Percentiles rank a stretch among this genome's conserved stretches.
phyloP scores from a whole-genome alignment of 2,329 filamentous ascomycete genomes.

The Leptosphaerulina australis region DNA sequence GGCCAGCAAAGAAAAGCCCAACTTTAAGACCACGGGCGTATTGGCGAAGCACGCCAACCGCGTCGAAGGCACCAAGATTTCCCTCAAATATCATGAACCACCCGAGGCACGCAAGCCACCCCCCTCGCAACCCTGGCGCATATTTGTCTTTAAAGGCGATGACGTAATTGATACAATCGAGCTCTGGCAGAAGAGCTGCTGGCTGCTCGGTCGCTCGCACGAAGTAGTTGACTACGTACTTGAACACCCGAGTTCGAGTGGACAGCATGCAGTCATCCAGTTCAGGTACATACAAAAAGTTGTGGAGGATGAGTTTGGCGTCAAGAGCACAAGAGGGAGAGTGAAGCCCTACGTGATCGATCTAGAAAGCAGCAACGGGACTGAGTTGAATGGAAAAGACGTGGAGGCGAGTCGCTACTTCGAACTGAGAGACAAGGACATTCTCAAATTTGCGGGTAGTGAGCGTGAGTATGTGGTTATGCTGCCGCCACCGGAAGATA shows the following conservation, averaged over 20 bases:
- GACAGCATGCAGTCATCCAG: conserved; percentile 94
- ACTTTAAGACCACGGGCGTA: conserved; percentile 78
- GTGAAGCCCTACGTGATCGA: conserved; percentile 86
- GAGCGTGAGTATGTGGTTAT: conserved; percentile 95
- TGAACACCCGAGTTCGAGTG: conserved; percentile 90
- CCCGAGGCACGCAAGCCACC: conserved; percentile 89
- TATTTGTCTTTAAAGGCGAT: conserved; percentile 89
- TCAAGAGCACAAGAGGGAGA: conserved; percentile 49
- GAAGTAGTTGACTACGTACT: conserved; percentile 81
- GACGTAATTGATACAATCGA: conserved; percentile 83
- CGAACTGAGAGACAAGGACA: conserved; percentile 86
- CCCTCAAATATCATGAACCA: conserved; percentile 96
- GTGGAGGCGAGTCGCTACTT: conserved; percentile 79
- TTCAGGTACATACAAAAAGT: conserved; percentile 84
- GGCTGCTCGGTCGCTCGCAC: conserved; percentile 83
- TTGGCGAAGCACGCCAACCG: conserved; percentile 89
- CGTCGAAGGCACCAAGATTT: conserved; percentile 74
- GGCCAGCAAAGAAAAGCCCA: conserved; percentile 80
- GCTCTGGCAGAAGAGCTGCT: conserved; percentile 78
- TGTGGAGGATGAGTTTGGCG: conserved; percentile 81
- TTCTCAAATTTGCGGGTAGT: conserved; percentile 85
- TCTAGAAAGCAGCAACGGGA: conserved; percentile 91
- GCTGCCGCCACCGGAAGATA: conserved; percentile 61
- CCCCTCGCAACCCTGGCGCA: conserved; percentile 77
- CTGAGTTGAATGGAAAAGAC: conserved; percentile 75